Evolutionary conservation across 768 basidiomycete species (phyloP), one percentile per base, ranked within the genome.

Genomic region (Leccinum boreale): DNA sequence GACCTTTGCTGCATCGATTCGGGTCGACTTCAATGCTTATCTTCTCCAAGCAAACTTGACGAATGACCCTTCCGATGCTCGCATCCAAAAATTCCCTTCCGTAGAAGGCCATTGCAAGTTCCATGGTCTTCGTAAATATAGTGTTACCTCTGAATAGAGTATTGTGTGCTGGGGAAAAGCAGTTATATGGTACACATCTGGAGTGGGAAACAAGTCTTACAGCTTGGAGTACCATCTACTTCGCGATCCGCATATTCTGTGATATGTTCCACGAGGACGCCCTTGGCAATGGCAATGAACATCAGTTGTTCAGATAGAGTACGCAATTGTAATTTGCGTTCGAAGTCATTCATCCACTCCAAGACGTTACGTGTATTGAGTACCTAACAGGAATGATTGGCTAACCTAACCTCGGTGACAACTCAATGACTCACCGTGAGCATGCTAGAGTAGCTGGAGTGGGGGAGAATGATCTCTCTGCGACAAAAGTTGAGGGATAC

Each of bases 1-100:
- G 64, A 47, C 79, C 65, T 67, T 85, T 89, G 14, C 82, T 78
- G 48, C 81, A 84, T 56, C 86, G 84, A 61, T 81, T 75, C 14
- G 90, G 89, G 70, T 94, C 90, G 23, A 92, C 87, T 70, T 95
- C 94, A 54, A 95, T 87, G 21, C 83, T 78, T 59, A 93, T 77
- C 67, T 85, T 85, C 62, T 92, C 90, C 15, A 78, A 70, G 69
- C 84, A 89, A 51, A 95, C 75, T 42, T 81, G 79, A 51, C 89
- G 85, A 47, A 96, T 79, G 45, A 84, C 78, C 26, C 73, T 70
- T 5, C 92, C 92, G 44, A 96, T 81, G 65, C 89, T 90, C 12
- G 85, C 83, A 66, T 93, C 90, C 21, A 96, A 79, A 67, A 92
- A 94, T 1, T 77, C 76, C 65, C 78, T 84, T n/a, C 92, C 92